Base-by-base conservation (phyloP, 169 alveolate species). In the Eimeria maxima region DNA sequence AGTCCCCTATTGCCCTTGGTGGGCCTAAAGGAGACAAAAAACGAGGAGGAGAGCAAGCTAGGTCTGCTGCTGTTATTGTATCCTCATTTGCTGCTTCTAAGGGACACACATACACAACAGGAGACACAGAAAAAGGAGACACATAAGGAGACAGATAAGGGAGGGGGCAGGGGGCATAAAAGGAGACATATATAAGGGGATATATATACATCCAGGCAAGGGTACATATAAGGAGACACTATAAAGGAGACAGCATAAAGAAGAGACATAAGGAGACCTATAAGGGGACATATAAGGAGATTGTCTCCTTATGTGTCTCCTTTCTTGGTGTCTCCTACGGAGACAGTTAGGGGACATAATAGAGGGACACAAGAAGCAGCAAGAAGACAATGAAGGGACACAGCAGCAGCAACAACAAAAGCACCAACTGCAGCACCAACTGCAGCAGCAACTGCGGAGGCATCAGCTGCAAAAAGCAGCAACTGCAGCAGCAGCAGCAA, bases 21-120 rank as follows among this genome's bases (percentile, higher is more conserved):
- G 27, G n/a, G 53, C 90, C 90, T 11, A 81, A 8, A 24, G 90
- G 90, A 38, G 50, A 47, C 33, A 81, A n/a, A 47, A 81, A 81
- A 8, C 20, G 29, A 24, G 45, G 10, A 29, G 90, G 71, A 0
- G 73, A 7, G 45, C 90, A 81, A 4, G 67, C 44, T 65, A 47
- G 18, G 50, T 81, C 90, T 24, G 90, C 44, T 8, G 53, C 53
- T 8, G 90, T 81, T 38, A 81, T 50, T 18, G 90, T 24, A 11
- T 81, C 71, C 24, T 81, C 90, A 24, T 53, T 38, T 18, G 47
- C 47, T 81, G 47, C 24, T 13, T 45, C 90, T 47, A 27, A 33
- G 24, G 24, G 47, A 38, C 81, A 71, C 47, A 38, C 47, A 27
- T 0, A 71, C 29, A 6, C 2, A 27, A 27, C 16, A 24, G 16